phyloP scores from a whole-genome alignment of 768 basidiomycete species.

The Candolleomyces aberdarensis region DNA sequence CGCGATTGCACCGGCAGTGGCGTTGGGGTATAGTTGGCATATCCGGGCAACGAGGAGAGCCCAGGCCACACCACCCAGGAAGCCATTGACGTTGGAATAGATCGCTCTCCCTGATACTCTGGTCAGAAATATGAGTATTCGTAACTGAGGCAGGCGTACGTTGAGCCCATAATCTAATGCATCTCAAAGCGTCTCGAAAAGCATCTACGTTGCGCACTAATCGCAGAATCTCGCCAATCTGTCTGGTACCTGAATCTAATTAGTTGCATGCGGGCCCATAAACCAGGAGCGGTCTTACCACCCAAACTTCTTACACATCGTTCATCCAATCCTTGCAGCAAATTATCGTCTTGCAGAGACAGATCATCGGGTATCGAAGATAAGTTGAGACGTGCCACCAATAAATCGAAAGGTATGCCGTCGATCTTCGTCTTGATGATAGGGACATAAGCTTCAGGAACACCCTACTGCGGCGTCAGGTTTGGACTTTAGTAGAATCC shows the following conservation, averaged over 20 bases:
- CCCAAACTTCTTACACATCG: conserved; percentile 92
- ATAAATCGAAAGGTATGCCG: conserved; percentile 91
- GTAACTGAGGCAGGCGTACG: conserved; percentile 45
- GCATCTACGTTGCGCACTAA: conserved; percentile 92
- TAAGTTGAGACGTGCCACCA: conserved; percentile 86
- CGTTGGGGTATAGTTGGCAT: conserved; percentile 97
- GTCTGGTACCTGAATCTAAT: conserved; percentile 71
- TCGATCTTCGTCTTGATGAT: conserved; percentile 89
- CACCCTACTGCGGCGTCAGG: conserved; percentile 55
- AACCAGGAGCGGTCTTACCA: conserved; percentile 42
- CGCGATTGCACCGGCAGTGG: conserved; percentile 91
- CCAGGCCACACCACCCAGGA: conserved; percentile 98
- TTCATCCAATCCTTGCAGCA: conserved; percentile 91
- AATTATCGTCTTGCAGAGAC: conserved; percentile 85
- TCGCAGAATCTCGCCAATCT: conserved; percentile 93
- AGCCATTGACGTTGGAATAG: conserved; percentile 97
- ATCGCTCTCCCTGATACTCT: conserved; percentile 76
- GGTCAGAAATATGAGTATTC: background rate
- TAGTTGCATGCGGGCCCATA: conserved; percentile 1
- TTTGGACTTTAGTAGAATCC: background rate
- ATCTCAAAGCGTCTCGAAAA: conserved; percentile 93
- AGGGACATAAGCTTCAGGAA: conserved; percentile 96
- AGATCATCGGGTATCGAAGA: conserved; percentile 91
- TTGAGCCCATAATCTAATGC: conserved; percentile 98
- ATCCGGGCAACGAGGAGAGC: conserved; percentile 98